Base-by-base conservation (phyloP, 2,329 filamentous ascomycete species). In the Chaetomium strumarium region DNA sequence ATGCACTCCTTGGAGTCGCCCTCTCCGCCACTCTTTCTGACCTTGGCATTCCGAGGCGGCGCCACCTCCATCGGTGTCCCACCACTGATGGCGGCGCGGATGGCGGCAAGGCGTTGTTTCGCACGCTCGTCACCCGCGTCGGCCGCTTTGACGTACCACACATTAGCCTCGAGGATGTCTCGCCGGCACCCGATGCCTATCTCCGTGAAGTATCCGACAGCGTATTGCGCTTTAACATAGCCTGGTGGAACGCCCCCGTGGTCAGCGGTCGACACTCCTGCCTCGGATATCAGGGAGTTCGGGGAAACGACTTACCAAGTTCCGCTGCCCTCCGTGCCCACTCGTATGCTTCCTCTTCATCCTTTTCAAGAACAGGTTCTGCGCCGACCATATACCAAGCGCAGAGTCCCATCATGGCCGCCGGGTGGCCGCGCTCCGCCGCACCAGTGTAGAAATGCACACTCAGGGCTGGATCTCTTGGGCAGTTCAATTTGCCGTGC, bases 361-460 rank as follows among this genome's bases (percentile, higher is more conserved):
- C 92, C 70, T 93, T 96, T 55, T 96, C 91, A 19, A 99, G 73
- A 13, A 97, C 83, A 0, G 91, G 90, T 60, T 91, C 87, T 1
- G 93, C 93, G 11, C 93, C 93, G 38, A 97, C 87, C 78, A 97
- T 87, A 69, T 97, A 99, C 93, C 93, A 99, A 11, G 93, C 93
- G 70, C 93, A 99, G 9, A 99, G 76, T 5, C 92, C 92, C 91
- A 99, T 96, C 90, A 97, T 97, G 44, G 90, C 92, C 44, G 84
- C 80, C 0, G 90, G 78, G 64, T 96, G 87, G 1, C 89, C 90
- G 42, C 80, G 78, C 64, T 95, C 88, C 2, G 93, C 93, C 12
- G 93, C 92, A 24, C 85, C 86, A 1, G 92, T 99, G 72, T 99
- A 99, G 67, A 96, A 99, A 68, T 99, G 93, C 10, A 99, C 90